Evolutionary conservation across 805 yeast genomes (phyloP).

Genomic region (Cyberlindnera maritima): DNA sequence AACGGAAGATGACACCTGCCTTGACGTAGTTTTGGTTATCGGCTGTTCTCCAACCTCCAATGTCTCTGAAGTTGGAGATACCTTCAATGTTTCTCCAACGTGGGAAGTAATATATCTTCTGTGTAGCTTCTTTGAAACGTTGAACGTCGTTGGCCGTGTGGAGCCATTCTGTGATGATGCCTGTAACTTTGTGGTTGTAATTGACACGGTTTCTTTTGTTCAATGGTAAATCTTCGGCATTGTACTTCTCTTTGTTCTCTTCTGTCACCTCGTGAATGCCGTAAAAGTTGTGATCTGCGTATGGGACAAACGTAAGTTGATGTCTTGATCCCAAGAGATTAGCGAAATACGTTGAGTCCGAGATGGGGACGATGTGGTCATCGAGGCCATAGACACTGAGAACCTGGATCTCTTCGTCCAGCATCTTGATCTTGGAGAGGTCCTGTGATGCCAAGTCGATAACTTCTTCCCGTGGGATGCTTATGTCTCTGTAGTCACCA

Average conservation of each 20-base stretch:
- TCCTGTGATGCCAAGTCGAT: conserved; percentile 48
- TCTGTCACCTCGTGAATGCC: conserved; percentile 43
- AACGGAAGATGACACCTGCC: conserved; percentile 55
- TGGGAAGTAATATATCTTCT: conserved; percentile 37
- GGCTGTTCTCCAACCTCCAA: conserved; percentile 65
- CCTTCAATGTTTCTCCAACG: conserved; percentile 69
- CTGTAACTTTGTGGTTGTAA: conserved; percentile 53
- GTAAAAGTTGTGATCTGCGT: conserved; percentile 81
- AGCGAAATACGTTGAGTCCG: conserved; percentile 59
- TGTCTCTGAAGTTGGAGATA: conserved; percentile 69
- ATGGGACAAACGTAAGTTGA: conserved; percentile 51
- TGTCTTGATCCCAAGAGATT: conserved; percentile 56
- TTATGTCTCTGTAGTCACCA: conserved; percentile 43
- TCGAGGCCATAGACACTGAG: conserved; percentile 68
- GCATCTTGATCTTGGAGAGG: conserved; percentile 36
- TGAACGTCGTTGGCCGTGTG: conserved; percentile 44
- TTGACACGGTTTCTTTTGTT: conserved; percentile 49
- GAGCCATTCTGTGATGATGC: conserved; percentile 47
- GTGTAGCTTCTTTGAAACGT: conserved; percentile 45
- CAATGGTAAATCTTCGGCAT: conserved; percentile 42
- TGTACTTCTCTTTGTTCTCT: conserved; percentile 29
- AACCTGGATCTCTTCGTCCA: conserved; percentile 49
- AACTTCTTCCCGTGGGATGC: conserved; percentile 51
- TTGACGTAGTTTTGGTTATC: conserved; percentile 41
- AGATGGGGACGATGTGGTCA: conserved; percentile 64